These are phyloP conservation scores for Kitagawia praeruptora DNA, from an alignment of 129 eudicot genomes.

Conservation along the genomic window DNA sequence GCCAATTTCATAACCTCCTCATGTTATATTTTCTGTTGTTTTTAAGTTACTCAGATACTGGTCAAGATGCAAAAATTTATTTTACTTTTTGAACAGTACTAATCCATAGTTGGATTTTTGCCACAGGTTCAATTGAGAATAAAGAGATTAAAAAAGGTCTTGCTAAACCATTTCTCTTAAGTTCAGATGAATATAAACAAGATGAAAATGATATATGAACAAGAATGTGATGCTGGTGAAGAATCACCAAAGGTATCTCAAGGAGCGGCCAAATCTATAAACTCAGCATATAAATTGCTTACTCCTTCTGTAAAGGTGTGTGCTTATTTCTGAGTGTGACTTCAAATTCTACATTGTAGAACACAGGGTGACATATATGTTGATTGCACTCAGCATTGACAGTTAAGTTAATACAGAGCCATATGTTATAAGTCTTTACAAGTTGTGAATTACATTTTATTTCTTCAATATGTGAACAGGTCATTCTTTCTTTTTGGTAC, in stretches of 20 bases:
- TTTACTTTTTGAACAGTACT: not conserved
- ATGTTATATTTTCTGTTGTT: not conserved
- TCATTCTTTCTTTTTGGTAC: not conserved
- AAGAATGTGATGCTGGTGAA: slow-evolving; percentile 66
- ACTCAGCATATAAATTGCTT: slow-evolving; percentile 75
- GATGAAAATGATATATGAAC: slow-evolving; percentile 57
- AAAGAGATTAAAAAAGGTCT: slow-evolving; percentile 73
- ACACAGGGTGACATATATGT: not conserved
- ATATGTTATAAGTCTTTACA: not conserved
- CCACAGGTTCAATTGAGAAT: slow-evolving; percentile 26
- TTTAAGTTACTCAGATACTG: not conserved
- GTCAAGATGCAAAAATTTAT: not conserved
- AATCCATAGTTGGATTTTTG: not conserved
- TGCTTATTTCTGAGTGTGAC: not conserved
- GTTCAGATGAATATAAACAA: slow-evolving; percentile 35
- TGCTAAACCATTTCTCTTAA: slow-evolving; percentile 61
- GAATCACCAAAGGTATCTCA: slow-evolving; percentile 75
- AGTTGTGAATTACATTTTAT: not conserved
- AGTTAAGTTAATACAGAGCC: not conserved
- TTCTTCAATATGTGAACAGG: not conserved
- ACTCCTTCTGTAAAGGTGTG: slow-evolving; percentile 91
- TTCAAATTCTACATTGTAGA: not conserved
- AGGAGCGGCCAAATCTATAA: slow-evolving; percentile 63
- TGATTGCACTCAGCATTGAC: not conserved
- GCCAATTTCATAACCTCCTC: not conserved